These are phyloP conservation scores for Aspergillus ostianus DNA, from an alignment of 495 filamentous ascomycete genomes.

Conservation along the genomic window DNA sequence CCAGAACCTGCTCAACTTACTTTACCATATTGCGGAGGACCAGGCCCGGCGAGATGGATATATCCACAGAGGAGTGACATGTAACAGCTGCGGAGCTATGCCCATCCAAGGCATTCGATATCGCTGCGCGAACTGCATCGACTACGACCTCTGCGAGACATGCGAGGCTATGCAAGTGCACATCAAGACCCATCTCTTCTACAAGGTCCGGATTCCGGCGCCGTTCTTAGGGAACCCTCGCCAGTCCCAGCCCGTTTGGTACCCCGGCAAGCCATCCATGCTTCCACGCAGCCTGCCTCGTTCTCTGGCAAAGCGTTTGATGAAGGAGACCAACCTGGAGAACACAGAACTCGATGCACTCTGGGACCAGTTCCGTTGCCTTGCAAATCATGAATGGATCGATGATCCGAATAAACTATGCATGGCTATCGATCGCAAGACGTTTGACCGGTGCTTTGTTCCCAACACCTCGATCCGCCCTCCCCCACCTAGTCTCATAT, in stretches of 20 bases:
- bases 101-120: constrained; percentile 92
- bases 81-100: constrained; percentile 78
- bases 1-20: constrained; percentile 68
- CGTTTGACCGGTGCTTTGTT: constrained; percentile 86
- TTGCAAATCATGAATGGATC: constrained; percentile 83
- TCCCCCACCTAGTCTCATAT: constrained; percentile 80
- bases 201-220: constrained; percentile 79
- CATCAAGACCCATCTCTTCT: constrained; percentile 91
- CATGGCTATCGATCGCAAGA: constrained; percentile 84
- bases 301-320: constrained; percentile 61
- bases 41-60: constrained; percentile 80
- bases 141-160: constrained; percentile 87
- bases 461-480: constrained; percentile 75
- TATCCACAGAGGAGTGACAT: constrained; percentile 90
- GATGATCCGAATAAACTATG: constrained; percentile 73
- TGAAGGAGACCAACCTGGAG: constrained; percentile 73
- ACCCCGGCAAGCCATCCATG: constrained; percentile 79
- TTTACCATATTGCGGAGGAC: constrained; percentile 80
- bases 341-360: constrained; percentile 82
- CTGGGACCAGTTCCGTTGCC: constrained; percentile 93
- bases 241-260: constrained; percentile 78
- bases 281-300: constrained; percentile 63
- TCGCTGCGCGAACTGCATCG: constrained; percentile 86
- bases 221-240: constrained; percentile 64
- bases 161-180: constrained; percentile 86